These are phyloP conservation scores for Sechiopsis laciniata DNA, from an alignment of 306 rosid genomes.

Conservation along the genomic window DNA sequence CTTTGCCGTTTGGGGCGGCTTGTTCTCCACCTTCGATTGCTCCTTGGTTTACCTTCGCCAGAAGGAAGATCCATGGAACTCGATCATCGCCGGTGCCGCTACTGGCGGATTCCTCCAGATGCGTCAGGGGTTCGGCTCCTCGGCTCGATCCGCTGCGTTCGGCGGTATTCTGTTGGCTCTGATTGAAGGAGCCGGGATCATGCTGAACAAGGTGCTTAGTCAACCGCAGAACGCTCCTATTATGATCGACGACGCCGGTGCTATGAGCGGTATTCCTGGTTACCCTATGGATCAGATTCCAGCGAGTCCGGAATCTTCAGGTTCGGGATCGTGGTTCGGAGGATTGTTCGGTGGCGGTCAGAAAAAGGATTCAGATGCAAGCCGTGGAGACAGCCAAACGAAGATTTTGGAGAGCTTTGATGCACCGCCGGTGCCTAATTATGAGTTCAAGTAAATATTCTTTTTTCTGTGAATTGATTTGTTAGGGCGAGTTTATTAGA, in stretches of 20 bases:
- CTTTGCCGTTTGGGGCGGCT: slow-evolving; percentile 88
- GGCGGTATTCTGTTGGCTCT: slow-evolving; percentile 68
- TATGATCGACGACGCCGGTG: slow-evolving; percentile 48
- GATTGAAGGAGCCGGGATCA: slow-evolving; percentile 85
- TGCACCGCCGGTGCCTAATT: slow-evolving; percentile 82
- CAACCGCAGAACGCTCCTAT: slow-evolving; percentile 59
- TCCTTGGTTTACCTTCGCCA: slow-evolving; percentile 73
- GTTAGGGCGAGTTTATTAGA: background rate
- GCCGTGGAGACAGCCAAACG: slow-evolving; percentile 60
- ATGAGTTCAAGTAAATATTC: slow-evolving; percentile 60
- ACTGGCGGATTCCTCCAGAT: slow-evolving; percentile 78
- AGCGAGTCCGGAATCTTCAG: slow-evolving; percentile 19
- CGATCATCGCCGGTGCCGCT: slow-evolving; percentile 75
- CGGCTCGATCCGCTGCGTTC: slow-evolving; percentile 51
- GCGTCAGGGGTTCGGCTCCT: slow-evolving; percentile 59
- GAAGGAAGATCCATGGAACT: slow-evolving; percentile 94
- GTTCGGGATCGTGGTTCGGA: slow-evolving; percentile 38
- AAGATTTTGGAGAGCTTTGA: slow-evolving; percentile 88
- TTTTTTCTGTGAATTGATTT: background rate
- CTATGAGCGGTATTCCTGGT: slow-evolving; percentile 32
- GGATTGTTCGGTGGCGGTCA: slow-evolving; percentile 46
- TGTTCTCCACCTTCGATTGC: slow-evolving; percentile 80
- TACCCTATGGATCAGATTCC: slow-evolving; percentile 30
- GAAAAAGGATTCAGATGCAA: slow-evolving; percentile 35
- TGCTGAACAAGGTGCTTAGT: slow-evolving; percentile 55